phyloP scores from a whole-genome alignment of 108 stramenopile genomes.

The Skeletonema tropicum region DNA sequence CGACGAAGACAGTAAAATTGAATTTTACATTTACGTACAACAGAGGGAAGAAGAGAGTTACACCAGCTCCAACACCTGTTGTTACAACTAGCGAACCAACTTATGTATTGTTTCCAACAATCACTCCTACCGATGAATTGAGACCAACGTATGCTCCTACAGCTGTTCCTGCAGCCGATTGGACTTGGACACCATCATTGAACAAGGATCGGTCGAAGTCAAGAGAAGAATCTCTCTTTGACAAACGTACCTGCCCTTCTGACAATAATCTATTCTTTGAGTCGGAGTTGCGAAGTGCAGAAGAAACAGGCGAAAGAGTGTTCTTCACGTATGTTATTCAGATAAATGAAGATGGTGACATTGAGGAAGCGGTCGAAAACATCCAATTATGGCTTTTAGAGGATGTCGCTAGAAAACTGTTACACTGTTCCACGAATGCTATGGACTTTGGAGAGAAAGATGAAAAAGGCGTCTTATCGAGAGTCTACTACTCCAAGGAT shows the following conservation, averaged over 20 bases:
- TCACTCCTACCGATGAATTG: background rate
- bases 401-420: slow-evolving; percentile 23
- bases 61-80: background rate
- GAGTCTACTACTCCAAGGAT: slow-evolving; percentile 34
- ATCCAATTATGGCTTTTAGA: slow-evolving; percentile 35
- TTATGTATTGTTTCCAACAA: background rate
- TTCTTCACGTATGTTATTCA: slow-evolving; percentile 45
- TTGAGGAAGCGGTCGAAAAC: slow-evolving; percentile 18
- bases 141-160: background rate
- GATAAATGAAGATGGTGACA: slow-evolving; percentile 5
- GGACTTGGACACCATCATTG: background rate
- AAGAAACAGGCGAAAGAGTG: background rate
- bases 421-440: slow-evolving; percentile 20
- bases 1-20: background rate
- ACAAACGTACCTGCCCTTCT: background rate
- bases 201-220: background rate
- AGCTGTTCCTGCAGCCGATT: background rate
- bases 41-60: background rate
- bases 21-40: background rate
- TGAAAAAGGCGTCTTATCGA: slow-evolving; percentile 19
- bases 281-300: background rate
- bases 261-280: background rate
- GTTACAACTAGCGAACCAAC: background rate
- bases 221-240: background rate
- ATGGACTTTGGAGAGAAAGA: background rate